phyloP scores from a whole-genome alignment of 2,329 filamentous ascomycete species.

The Cercospora zeina region DNA sequence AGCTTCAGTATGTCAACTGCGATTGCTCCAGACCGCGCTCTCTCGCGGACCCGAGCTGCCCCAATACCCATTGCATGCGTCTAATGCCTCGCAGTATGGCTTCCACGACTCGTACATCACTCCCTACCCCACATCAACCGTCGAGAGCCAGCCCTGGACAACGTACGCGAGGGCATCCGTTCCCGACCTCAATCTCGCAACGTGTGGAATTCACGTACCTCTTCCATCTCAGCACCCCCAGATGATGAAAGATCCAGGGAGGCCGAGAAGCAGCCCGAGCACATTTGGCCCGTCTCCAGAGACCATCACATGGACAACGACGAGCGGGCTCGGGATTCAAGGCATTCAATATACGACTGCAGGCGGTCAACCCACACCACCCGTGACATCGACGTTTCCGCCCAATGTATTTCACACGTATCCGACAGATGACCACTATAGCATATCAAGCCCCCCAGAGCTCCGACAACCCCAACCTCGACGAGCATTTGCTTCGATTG shows the following conservation, averaged over 20 bases:
- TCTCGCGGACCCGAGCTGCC: conserved; percentile 6
- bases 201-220: conserved; percentile 23
- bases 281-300: conserved; percentile 45
- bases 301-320: conserved; percentile 42
- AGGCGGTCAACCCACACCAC: conserved; percentile 35
- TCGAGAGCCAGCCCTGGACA: conserved; percentile 38
- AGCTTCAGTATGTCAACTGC: conserved; percentile 35
- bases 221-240: conserved; percentile 27
- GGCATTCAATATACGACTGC: conserved; percentile 41
- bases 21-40: conserved; percentile 1
- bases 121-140: conserved; percentile 40
- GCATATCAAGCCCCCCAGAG: conserved; percentile 37
- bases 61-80: neutral
- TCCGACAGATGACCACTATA: conserved; percentile 34
- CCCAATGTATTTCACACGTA: conserved; percentile 38
- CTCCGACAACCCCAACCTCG: conserved; percentile 44
- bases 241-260: conserved; percentile 36
- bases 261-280: conserved; percentile 49
- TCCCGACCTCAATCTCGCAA: conserved; percentile 31
- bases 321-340: conserved; percentile 45
- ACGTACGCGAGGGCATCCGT: conserved; percentile 32
- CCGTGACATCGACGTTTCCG: conserved; percentile 40
- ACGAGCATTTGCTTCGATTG: conserved; percentile 47
- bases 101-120: conserved; percentile 40
- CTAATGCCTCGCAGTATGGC: conserved; percentile 31